These are phyloP conservation scores for Trichoderma atroviride DNA, from an alignment of 2,329 filamentous ascomycete species.

Conservation along the genomic window DNA sequence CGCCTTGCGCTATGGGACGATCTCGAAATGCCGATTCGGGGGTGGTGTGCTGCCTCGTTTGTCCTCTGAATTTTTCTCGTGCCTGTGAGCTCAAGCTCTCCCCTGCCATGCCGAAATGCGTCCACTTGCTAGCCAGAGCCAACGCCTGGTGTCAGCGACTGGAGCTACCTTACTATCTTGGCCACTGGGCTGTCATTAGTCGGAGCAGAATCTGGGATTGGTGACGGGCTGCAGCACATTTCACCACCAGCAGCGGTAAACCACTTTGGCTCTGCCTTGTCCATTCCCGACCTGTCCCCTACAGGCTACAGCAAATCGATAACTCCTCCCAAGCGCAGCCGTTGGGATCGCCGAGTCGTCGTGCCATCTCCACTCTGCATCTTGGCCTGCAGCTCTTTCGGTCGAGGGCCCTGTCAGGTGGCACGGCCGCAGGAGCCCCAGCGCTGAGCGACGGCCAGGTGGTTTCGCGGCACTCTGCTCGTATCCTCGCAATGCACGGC, in stretches of 20 bases:
- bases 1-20: slow-evolving; percentile 25
- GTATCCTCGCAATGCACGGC: slow-evolving; percentile 15
- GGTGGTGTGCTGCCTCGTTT: slow-evolving; percentile 21
- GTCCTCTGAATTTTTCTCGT: not conserved
- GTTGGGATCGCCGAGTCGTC: slow-evolving; percentile 2
- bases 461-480: slow-evolving; percentile 1
- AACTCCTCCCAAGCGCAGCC: not conserved
- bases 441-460: slow-evolving; percentile 21
- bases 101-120: not conserved
- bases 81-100: not conserved
- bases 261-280: not conserved
- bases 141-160: slow-evolving; percentile 6
- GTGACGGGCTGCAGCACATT: not conserved
- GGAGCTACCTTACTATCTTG: not conserved
- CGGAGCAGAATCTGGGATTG: not conserved
- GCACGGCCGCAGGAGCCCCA: slow-evolving; percentile 24
- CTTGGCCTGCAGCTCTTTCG: slow-evolving; percentile 20
- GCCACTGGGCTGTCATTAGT: not conserved
- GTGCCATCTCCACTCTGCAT: slow-evolving; percentile 18
- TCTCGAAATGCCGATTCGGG: slow-evolving; percentile 19
- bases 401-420: slow-evolving; percentile 21
- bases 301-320: not conserved
- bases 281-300: not conserved
- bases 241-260: not conserved
- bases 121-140: not conserved